These are phyloP conservation scores for Kodamaea fukazawae DNA, from an alignment of 805 yeast genomes.

Conservation along the genomic window DNA sequence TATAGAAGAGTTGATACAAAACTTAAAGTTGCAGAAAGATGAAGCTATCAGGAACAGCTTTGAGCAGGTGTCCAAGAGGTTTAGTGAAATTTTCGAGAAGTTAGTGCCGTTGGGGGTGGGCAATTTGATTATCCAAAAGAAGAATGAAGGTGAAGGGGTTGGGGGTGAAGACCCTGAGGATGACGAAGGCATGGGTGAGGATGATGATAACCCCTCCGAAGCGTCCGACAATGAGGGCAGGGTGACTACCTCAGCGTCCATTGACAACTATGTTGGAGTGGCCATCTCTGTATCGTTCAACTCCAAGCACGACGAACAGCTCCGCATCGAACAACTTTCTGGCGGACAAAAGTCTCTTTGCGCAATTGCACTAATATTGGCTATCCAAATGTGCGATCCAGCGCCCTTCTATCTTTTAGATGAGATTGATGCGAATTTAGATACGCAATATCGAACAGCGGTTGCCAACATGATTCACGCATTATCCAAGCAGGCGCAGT, in stretches of 20 bases:
- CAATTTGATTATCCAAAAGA: constrained; percentile 59
- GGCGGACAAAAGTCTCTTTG: constrained; percentile 98
- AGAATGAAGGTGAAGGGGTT: constrained; percentile 15
- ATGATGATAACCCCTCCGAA: constrained; percentile 8
- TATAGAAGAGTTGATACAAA: constrained; percentile 66
- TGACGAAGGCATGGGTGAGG: constrained; percentile 12
- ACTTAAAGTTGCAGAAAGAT: constrained; percentile 73
- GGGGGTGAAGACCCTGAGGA: constrained; percentile 17
- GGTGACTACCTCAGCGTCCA: constrained; percentile 10
- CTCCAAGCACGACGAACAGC: constrained; percentile 80
- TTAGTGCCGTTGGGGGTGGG: constrained; percentile 86
- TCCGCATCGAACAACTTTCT: constrained; percentile 82
- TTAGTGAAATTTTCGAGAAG: constrained; percentile 69
- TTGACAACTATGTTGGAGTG: constrained; percentile 73
- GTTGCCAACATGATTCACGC: constrained; percentile 74
- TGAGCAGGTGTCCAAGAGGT: constrained; percentile 68
- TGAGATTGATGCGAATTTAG: constrained; percentile 94
- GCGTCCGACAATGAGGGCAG: neutral
- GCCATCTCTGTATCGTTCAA: constrained; percentile 87
- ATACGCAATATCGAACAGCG: constrained; percentile 84
- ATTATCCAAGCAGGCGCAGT: constrained; percentile 72
- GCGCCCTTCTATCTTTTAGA: constrained; percentile 96
- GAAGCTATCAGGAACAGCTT: constrained; percentile 80
- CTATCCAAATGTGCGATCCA: constrained; percentile 93
- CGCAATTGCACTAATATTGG: constrained; percentile 89